These are phyloP conservation scores for Termitomyces sp. DNA, from an alignment of 1,284 basidiomycete species.

Conservation along the genomic window DNA sequence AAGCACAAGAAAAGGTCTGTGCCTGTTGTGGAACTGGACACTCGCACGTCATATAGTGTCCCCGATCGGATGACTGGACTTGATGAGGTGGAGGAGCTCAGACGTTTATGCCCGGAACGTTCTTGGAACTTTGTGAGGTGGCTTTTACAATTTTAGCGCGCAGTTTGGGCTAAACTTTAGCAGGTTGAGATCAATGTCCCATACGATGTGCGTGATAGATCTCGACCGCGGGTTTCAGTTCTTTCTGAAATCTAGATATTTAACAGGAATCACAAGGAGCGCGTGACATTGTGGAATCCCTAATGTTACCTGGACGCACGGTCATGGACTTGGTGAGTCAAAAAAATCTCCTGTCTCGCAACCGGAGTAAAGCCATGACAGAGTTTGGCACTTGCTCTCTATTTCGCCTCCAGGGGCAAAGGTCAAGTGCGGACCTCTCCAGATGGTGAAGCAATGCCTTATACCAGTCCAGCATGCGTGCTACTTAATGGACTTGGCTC, in stretches of 20 bases:
- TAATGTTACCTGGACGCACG: conserved; percentile 80
- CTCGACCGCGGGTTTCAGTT: conserved; percentile 1
- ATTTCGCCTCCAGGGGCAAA: conserved; percentile 82
- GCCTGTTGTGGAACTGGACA: conserved; percentile 11
- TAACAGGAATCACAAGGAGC: conserved; percentile 60
- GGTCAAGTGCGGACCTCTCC: conserved; percentile 47
- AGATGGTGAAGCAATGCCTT: conserved; percentile 39
- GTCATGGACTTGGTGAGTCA: conserved; percentile 86
- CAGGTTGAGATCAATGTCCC: conserved; percentile 84
- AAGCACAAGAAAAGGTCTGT: conserved; percentile 32
- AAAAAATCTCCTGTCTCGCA: neutral
- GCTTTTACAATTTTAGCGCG: neutral
- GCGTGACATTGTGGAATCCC: conserved; percentile 53
- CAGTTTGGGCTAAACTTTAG: neutral
- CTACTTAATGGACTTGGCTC: conserved; percentile 91
- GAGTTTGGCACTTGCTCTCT: conserved; percentile 89
- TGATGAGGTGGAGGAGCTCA: conserved; percentile 73
- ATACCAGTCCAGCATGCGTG: conserved; percentile 76
- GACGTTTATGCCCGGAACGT: conserved; percentile 64
- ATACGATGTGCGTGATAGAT: conserved; percentile 53
- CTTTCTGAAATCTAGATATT: neutral
- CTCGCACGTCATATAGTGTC: conserved; percentile 52
- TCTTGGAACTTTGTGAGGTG: conserved; percentile 81
- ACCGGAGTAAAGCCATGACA: conserved; percentile 24
- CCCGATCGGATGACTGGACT: conserved; percentile 87